phyloP scores from a whole-genome alignment of 1,284 basidiomycete genomes.

The Fomitiporia mediterranea region DNA sequence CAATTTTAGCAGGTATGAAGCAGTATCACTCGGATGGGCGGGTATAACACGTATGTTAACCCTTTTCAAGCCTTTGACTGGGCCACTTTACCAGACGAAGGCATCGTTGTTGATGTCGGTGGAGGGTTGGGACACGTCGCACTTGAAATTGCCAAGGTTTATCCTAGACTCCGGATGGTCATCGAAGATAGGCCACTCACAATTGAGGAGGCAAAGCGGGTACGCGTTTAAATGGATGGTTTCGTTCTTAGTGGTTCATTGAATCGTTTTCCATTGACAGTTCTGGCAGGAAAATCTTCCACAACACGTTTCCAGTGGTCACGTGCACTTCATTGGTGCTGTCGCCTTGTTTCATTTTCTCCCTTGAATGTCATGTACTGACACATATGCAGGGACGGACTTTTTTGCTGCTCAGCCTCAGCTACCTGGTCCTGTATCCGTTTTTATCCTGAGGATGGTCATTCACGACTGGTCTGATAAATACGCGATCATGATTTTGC shows the following conservation, averaged over 20 bases:
- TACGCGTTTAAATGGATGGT: no score
- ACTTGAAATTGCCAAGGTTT: slow-evolving; percentile 16
- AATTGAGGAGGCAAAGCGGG: slow-evolving; percentile 6
- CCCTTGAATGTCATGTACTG: background rate
- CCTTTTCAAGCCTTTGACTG: slow-evolving; percentile 18
- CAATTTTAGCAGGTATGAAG: background rate
- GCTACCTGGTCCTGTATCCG: slow-evolving; percentile 18
- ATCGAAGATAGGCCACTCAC: slow-evolving; percentile 22
- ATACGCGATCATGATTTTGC: slow-evolving; percentile 25
- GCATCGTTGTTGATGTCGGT: slow-evolving; percentile 24
- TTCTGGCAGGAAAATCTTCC: slow-evolving; percentile 7
- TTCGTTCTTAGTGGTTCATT: no score
- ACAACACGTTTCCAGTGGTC: slow-evolving; percentile 9
- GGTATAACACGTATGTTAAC: no score
- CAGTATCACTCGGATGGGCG: no score
- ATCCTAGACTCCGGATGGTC: slow-evolving; percentile 20
- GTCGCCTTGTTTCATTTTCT: background rate
- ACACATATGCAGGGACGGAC: slow-evolving; percentile 24
- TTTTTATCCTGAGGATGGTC: slow-evolving; percentile 27
- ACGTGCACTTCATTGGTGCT: slow-evolving; percentile 17
- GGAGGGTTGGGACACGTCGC: slow-evolving; percentile 21
- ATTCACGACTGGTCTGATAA: slow-evolving; percentile 29
- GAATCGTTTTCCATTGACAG: no score
- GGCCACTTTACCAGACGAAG: slow-evolving; percentile 11
- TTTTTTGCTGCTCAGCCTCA: slow-evolving; percentile 29